phyloP scores from a whole-genome alignment of 192 early-diverging fungal genomes.

The Hyaloraphidium curvatum region DNA sequence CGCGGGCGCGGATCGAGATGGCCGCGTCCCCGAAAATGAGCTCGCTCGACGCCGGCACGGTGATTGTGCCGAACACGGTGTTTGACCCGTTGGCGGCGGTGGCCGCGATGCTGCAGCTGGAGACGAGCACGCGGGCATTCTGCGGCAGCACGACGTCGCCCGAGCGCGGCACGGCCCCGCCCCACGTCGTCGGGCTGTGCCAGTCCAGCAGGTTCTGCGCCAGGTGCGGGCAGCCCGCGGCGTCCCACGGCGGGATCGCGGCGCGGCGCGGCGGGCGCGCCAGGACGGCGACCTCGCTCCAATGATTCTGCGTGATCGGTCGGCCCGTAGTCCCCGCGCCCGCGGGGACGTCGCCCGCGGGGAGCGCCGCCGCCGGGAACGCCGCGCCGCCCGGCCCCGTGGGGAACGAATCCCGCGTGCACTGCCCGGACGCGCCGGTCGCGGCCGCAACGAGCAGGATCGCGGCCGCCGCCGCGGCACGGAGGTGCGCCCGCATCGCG shows the following conservation, averaged over 20 bases:
- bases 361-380: no score
- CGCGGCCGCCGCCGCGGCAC: no score
- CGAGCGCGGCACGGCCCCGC: not conserved
- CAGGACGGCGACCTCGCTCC: conserved; percentile 10
- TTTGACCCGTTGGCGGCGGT: no score
- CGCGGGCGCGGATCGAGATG: not conserved
- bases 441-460: no score
- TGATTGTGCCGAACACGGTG: conserved; percentile 2
- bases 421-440: no score
- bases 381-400: no score
- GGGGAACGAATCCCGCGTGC: no score
- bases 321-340: no score
- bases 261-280: conserved; percentile 5
- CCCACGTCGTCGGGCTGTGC: conserved; percentile 9
- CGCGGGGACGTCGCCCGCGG: no score
- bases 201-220: conserved; percentile 1
- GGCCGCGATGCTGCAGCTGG: not conserved
- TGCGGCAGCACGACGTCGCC: conserved; percentile 3
- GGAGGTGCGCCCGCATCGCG: no score
- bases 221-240: conserved; percentile 6
- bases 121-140: not conserved
- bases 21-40: conserved; percentile 6
- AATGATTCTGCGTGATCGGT: conserved; percentile 9
- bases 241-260: not conserved
- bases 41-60: not conserved